These are phyloP conservation scores for Bolboschoenus planiculmis DNA, from an alignment of 176 grass and related monocot species.

Conservation along the genomic window DNA sequence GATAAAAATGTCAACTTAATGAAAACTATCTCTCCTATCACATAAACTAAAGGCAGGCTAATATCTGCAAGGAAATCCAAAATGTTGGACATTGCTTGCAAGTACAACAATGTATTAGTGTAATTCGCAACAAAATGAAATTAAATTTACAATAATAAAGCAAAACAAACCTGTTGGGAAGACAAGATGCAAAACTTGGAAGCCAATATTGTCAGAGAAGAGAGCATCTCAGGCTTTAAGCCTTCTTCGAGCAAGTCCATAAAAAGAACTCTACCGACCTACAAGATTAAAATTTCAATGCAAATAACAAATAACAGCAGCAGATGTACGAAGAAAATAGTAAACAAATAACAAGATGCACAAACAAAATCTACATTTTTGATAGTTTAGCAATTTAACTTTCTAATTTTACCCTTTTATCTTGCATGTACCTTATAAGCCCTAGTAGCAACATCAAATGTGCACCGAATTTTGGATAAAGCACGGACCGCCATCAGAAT, in stretches of 20 bases:
- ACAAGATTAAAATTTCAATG: slow-evolving; percentile 1
- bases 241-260: slow-evolving; percentile 38
- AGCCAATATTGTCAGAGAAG: slow-evolving; percentile 52
- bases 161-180: slow-evolving; percentile 25
- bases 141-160: slow-evolving; percentile 10
- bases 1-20: not conserved
- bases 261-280: slow-evolving; percentile 59
- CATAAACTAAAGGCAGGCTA: not conserved
- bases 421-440: slow-evolving; percentile 56
- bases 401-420: not conserved
- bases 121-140: not conserved
- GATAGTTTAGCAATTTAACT: not conserved
- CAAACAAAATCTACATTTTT: not conserved
- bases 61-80: not conserved
- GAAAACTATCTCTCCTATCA: not conserved
- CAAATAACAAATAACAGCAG: too few relatives aligned
- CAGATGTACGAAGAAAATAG: too few relatives aligned
- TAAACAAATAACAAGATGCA: not conserved
- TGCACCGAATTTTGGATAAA: slow-evolving; percentile 63
- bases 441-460: slow-evolving; percentile 47
- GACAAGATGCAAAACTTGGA: slow-evolving; percentile 48
- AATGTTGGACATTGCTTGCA: not conserved
- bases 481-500: slow-evolving; percentile 43
- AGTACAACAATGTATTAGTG: not conserved
- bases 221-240: slow-evolving; percentile 65